Evolutionary conservation across 495 filamentous ascomycete species (phyloP).

Genomic region (Tuber magnatum): DNA sequence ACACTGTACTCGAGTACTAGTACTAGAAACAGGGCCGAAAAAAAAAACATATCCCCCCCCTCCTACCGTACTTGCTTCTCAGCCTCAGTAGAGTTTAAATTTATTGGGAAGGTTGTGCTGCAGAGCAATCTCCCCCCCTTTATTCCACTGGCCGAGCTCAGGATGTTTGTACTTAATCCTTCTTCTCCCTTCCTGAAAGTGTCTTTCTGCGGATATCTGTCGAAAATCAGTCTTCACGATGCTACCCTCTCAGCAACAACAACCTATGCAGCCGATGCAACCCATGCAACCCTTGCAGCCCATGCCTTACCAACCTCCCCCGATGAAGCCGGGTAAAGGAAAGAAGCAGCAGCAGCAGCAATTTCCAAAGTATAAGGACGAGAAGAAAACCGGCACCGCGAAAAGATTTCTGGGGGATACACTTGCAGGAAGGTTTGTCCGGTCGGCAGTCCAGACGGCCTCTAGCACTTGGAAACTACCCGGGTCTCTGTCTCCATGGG

Average conservation of each 20-base stretch:
- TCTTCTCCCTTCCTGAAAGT: neutral
- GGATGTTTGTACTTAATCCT: neutral
- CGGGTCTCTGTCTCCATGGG: conserved; percentile 43
- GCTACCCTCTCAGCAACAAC: neutral
- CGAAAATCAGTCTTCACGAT: neutral
- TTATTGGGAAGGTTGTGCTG: neutral
- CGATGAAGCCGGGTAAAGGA: conserved; percentile 8
- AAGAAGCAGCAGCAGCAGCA: conserved; percentile 6
- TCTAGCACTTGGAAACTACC: conserved; percentile 43
- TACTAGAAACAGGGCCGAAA: neutral
- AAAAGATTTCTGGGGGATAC: conserved; percentile 44
- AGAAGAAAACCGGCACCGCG: conserved; percentile 40
- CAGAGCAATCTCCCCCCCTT: neutral
- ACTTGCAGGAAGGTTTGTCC: conserved; percentile 42
- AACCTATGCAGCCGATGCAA: neutral
- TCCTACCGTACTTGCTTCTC: neutral
- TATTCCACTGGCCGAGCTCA: neutral
- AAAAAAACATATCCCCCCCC: neutral
- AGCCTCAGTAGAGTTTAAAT: conserved; percentile 1
- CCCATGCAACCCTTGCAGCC: conserved; percentile 10
- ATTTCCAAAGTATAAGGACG: conserved; percentile 37
- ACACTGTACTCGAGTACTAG: neutral
- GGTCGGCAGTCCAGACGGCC: conserved; percentile 41
- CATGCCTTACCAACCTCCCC: conserved; percentile 1
- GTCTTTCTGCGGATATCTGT: neutral